Evolutionary conservation across 371 early-diverging fungal species (phyloP).

Genomic region (Mortierella polycephala): DNA sequence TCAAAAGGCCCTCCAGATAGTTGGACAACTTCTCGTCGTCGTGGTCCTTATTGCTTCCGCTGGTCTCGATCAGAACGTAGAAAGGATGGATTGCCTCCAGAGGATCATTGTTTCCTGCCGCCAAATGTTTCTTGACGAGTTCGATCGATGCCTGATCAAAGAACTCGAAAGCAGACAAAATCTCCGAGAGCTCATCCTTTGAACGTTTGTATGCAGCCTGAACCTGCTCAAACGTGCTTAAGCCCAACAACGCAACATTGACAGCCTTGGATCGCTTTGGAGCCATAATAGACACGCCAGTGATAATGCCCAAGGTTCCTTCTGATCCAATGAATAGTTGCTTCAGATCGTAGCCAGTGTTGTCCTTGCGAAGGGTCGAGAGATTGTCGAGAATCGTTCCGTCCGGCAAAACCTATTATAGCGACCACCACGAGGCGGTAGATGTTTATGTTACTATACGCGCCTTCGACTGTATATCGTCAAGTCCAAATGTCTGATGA

Average conservation of each 20-base stretch:
- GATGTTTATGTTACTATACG: background rate
- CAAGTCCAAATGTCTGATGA: background rate
- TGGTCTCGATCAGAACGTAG: conserved; percentile 94
- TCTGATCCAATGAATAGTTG: conserved; percentile 96
- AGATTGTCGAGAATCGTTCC: conserved; percentile 89
- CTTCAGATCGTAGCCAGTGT: conserved; percentile 92
- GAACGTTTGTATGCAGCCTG: conserved; percentile 82
- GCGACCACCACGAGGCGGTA: background rate
- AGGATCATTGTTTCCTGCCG: conserved; percentile 67
- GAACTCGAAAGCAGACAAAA: conserved; percentile 95
- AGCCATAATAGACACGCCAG: conserved; percentile 85
- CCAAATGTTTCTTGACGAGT: conserved; percentile 77
- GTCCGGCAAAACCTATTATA: conserved; percentile 81
- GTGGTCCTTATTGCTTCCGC: conserved; percentile 92
- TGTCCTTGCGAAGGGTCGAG: conserved; percentile 84
- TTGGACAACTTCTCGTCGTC: conserved; percentile 86
- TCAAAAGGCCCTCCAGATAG: conserved; percentile 78
- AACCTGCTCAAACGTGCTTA: conserved; percentile 80
- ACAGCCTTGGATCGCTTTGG: conserved; percentile 73
- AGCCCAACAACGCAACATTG: conserved; percentile 85
- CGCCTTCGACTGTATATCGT: background rate
- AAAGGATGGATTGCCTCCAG: conserved; percentile 78
- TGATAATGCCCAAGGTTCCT: conserved; percentile 93
- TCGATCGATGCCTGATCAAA: conserved; percentile 83
- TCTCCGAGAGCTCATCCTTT: conserved; percentile 83